Base-by-base conservation (phyloP, 1,284 basidiomycete species). In the Ceratobasidium sp. region DNA sequence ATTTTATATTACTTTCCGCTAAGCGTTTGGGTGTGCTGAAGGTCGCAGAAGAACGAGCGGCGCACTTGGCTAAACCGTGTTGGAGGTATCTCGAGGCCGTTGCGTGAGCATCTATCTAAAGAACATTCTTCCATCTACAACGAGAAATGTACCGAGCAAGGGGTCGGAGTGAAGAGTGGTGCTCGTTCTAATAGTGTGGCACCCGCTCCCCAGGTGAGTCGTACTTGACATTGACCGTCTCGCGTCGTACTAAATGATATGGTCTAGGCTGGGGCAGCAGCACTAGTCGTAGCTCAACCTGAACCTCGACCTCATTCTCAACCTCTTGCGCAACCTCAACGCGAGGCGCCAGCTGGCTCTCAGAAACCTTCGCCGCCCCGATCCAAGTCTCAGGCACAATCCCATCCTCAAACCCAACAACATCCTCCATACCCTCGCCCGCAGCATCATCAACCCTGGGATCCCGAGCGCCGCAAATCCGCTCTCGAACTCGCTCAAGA, bases 401-500 rank as follows among this genome's bases (percentile, higher is more conserved):
- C 56, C 5, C 29, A 14, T 17, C 60, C 60, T 4, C 60, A 44
- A 27, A 7, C 60, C 7, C 48, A 63, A 24, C 44, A 44, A 4
- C 60, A 63, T 15, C 60, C 60, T 11, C 44, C 60, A 24, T 63
- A 63, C 31, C 44, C 60, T 15, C 60, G 60, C 22, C 44, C 60
- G 15, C 60, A 50, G 2, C 60, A 47, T 24, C 45, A 47, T 63
- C 9, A 44, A 4, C 41, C 22, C 15, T 63, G 60, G 60, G 60
- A 63, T 44, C 60, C 60, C 60, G 60, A 63, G 14, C 60, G 60
- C 31, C 60, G 60, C 60, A 63, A 63, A n/a, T 53, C 66, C 7
- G 66, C 66, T 2, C 66, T 69, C 24, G 66, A 69, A 22, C 53
- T 69, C 14, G 66, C 66, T 45, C 66, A 69, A 47, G 66, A 69